Percentiles rank a stretch among this genome's conserved stretches.
Evolutionary conservation across 345 rosid species (phyloP).

Genomic region (Brassica nigra): DNA sequence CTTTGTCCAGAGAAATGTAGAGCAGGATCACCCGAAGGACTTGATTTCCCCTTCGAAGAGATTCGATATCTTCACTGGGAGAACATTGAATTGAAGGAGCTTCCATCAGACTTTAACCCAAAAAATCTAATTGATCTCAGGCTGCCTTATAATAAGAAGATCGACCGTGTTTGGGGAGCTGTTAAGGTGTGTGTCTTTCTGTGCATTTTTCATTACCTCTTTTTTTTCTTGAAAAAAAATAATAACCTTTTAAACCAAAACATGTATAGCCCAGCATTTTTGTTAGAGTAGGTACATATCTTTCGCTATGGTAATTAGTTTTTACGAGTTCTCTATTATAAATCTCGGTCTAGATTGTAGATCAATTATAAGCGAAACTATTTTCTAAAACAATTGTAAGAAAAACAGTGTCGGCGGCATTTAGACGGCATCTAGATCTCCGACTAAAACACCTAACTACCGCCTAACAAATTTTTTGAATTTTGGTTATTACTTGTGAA

Average conservation of each 20-base stretch:
- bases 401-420: too few relatives aligned
- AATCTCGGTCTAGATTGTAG: too few relatives aligned
- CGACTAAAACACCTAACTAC: too few relatives aligned
- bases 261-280: background rate
- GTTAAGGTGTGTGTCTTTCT: background rate
- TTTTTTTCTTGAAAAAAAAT: background rate
- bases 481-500: background rate
- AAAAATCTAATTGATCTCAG: slow-evolving; percentile 32
- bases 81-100: slow-evolving; percentile 2
- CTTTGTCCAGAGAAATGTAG: background rate
- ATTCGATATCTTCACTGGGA: slow-evolving; percentile 32
- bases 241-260: background rate
- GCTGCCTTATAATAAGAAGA: slow-evolving; percentile 3
- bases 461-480: too few relatives aligned
- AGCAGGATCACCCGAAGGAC: background rate
- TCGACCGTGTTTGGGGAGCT: slow-evolving; percentile 27
- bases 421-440: too few relatives aligned
- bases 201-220: background rate
- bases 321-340: too few relatives aligned
- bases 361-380: too few relatives aligned
- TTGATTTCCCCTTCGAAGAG: slow-evolving; percentile 15
- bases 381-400: too few relatives aligned
- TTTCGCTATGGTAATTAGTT: background rate
- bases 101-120: slow-evolving; percentile 23
- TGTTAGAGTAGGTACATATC: background rate